Evolutionary conservation across 164 flowering plant genomes (phyloP), one percentile per base, ranked within the genome.

Genomic region (Platanus orientalis): DNA sequence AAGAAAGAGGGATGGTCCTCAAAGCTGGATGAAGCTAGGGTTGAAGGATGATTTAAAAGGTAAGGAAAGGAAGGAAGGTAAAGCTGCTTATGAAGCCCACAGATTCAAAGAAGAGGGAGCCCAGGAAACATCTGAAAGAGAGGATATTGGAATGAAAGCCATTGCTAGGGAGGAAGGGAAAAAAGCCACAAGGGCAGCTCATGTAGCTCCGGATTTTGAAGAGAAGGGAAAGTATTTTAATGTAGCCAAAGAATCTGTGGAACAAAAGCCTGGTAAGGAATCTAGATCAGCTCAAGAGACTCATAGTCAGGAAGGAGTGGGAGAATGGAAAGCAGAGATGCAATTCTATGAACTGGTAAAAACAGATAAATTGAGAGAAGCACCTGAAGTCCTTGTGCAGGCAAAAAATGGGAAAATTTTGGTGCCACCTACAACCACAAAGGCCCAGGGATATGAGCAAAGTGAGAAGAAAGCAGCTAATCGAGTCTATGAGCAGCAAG

Each of bases 301-400:
- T 29, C 58, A 27, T 63, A 48, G 57, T 68, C 55, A 59, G 61
- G 77, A 76, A 50, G 39, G 34, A 57, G 65, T 61, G 62, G 81
- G 72, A 64, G 83, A 79, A 58, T 89, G 89, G 96, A 76, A 77
- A 75, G 84, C 81, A 70, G 87, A 76, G 69, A 70, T 78, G 14
- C 79, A 81, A 57, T 81, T 71, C 60, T 84, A 71, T 75, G 96
- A 88, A 71, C 73, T 88, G 26, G 84, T 77, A 24, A 73, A 67
- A 60, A 68, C 64, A 50, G 79, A 74, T 56, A 60, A 60, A 59
- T 61, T 66, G 9, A 64, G 57, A 48, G 42, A 10, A 36, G 9
- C 42, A 1, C 42, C 42, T 36, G 42, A 36, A 36, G 42, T 36
- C 10, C 42, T 36, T 7, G 42, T 7, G 42, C 42, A 36, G 42